Evolutionary conservation across 169 alveolate species (phyloP).

Genomic region (Eimeria maxima): DNA sequence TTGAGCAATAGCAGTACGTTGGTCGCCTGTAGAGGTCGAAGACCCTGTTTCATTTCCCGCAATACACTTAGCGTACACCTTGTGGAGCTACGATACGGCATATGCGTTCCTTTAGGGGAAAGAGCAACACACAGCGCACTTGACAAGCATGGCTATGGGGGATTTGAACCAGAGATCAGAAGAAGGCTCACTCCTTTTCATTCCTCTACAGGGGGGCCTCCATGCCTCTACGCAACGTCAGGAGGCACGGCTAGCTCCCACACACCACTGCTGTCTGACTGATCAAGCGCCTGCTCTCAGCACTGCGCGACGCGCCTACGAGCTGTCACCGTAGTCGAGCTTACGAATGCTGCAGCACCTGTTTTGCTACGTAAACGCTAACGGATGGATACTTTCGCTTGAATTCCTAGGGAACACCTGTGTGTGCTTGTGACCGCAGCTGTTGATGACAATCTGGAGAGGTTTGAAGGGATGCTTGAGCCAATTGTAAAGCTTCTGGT

Average conservation of each 20-base stretch:
- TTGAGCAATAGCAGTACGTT: not conserved
- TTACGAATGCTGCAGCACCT: not conserved
- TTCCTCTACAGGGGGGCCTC: slow-evolving; percentile 9
- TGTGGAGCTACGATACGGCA: not conserved
- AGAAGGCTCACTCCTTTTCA: not conserved
- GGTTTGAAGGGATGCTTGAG: slow-evolving; percentile 39
- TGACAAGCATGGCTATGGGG: not conserved
- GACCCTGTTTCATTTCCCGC: not conserved
- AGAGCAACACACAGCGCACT: not conserved
- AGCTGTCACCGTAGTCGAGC: not conserved
- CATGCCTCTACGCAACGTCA: slow-evolving; percentile 73
- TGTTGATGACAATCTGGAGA: slow-evolving; percentile 27
- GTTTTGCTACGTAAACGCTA: not conserved
- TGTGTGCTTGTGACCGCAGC: slow-evolving; percentile 23
- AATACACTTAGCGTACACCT: not conserved
- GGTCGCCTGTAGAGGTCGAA: not conserved
- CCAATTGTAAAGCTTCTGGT: slow-evolving; percentile 61
- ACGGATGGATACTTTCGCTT: not conserved
- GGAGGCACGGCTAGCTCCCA: slow-evolving; percentile 72
- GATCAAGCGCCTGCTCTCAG: not conserved
- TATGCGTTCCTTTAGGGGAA: slow-evolving; percentile 17
- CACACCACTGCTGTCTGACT: not conserved
- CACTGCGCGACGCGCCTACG: not conserved
- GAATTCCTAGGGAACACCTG: not conserved
- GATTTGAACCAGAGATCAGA: not conserved